Base-by-base conservation (phyloP, 2,329 filamentous ascomycete species). In the Fusarium sp. region DNA sequence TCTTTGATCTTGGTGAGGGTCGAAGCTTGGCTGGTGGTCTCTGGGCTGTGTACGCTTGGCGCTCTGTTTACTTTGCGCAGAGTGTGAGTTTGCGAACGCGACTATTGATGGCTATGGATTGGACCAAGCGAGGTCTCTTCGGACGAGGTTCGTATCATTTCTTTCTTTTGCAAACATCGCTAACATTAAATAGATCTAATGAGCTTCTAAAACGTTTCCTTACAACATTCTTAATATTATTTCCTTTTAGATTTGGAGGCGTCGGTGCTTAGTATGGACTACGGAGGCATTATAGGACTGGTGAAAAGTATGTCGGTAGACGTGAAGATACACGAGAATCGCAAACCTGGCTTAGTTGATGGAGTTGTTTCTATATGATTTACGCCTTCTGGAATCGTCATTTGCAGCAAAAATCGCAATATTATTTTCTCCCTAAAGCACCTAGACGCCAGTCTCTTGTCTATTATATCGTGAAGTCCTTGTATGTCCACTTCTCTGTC, bases 401-500 rank as follows among this genome's bases (percentile, higher is more conserved):
- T 40, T 58, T 23, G 40, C 48, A 66, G 56, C 42, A 66, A 63
- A 63, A 61, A 55, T 42, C n/a, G 35, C 41, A 60, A 18, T 49
- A 57, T 61, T 70, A 61, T 67, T 53, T 70, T 67, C 51, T 70
- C 67, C 66, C 67, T 65, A 61, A 70, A 64, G 41, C 39, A 41
- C 35, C 45, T 31, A 57, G 55, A 56, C 58, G 43, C 49, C 47
- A 20, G 36, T 68, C 51, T 62, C 63, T 55, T 39, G 54, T 48
- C 42, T 67, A 67, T 61, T 62, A 73, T 65, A 81, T 66, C 47
- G 73, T 71, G 68, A 97, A 99, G 78, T 99, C 96, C 85, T 99
- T 99, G 83, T 97, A 92, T 42, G 90, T 89, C 96, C 96, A 99
- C 82, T 98, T 99, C 87, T 98, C 96, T 9, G 93, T 97, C 50